Conservation (phyloP, 805 yeast genomes). For the Monosporozyma aquatica region DNA sequence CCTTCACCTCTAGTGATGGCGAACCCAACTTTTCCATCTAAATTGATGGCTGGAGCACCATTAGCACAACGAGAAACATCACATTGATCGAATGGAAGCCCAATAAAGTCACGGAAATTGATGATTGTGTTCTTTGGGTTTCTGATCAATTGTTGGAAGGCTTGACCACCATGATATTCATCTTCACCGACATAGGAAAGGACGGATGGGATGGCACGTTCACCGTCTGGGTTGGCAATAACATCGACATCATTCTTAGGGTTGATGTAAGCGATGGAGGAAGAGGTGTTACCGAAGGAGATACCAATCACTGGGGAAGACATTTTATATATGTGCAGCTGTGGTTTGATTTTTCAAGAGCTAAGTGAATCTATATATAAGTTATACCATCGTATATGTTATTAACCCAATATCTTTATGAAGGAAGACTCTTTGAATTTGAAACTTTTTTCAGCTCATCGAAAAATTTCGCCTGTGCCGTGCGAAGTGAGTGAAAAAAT, state of each 20-base stretch:
- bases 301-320: slow-evolving; percentile 71
- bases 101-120: slow-evolving; percentile 90
- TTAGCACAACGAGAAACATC: slow-evolving; percentile 61
- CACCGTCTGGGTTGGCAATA: slow-evolving; percentile 98
- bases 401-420: no score
- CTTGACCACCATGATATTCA: slow-evolving; percentile 97
- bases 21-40: slow-evolving; percentile 61
- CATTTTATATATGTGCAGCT: slow-evolving; percentile 9
- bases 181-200: slow-evolving; percentile 87
- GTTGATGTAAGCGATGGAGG: slow-evolving; percentile 90
- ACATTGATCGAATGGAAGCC: slow-evolving; percentile 59
- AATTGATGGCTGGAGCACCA: slow-evolving; percentile 32
- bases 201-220: slow-evolving; percentile 90
- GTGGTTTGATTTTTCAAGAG: no score
- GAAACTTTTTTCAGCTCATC: slow-evolving; percentile 3
- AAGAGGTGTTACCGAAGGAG: slow-evolving; percentile 91
- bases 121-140: slow-evolving; percentile 78
- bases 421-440: no score
- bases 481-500: background rate
- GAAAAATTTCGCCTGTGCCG: background rate
- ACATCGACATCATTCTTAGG: slow-evolving; percentile 79
- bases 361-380: no score
- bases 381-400: no score
- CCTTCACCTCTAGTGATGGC: slow-evolving; percentile 43
- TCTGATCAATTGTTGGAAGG: slow-evolving; percentile 84